Percentiles rank a stretch among this genome's conserved stretches.
Conservation (phyloP, 192 early-diverging fungal genomes). For the Dimargaris verticillata region DNA sequence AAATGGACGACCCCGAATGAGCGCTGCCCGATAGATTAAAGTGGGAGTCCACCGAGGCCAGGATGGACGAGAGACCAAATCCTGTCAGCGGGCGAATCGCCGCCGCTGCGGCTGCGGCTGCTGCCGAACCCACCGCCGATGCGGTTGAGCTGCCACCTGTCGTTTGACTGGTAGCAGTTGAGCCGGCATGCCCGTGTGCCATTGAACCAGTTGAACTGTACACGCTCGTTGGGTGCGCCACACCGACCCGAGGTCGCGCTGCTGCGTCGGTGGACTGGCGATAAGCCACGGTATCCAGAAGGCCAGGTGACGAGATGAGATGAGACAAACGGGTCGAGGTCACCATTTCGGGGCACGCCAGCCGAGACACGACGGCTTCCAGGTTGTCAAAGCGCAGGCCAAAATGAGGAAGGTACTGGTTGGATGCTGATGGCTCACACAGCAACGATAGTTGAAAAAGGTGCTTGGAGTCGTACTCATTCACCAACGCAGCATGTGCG, state of each 20-base stretch:
- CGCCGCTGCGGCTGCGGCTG: conserved; percentile 8
- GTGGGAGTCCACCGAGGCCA: conserved; percentile 2
- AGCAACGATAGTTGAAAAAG: conserved; percentile 26
- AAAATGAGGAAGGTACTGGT: conserved; percentile 24
- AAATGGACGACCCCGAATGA: too few species aligned
- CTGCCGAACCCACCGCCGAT: conserved; percentile 4
- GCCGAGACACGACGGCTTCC: conserved; percentile 17
- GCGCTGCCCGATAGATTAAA: background rate
- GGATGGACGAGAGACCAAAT: conserved; percentile 8
- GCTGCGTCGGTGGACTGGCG: background rate
- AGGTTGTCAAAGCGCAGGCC: conserved; percentile 9
- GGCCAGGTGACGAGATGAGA: background rate
- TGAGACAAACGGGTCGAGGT: conserved; percentile 17
- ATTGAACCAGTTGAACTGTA: too few species aligned
- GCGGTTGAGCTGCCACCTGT: background rate
- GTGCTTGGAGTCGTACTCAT: conserved; percentile 27
- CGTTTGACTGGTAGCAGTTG: background rate
- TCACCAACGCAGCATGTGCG: background rate
- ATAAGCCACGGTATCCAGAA: background rate
- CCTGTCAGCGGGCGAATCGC: conserved; percentile 10
- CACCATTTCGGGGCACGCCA: conserved; percentile 31
- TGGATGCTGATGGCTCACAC: conserved; percentile 25
- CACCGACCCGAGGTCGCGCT: background rate
- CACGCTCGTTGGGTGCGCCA: background rate
- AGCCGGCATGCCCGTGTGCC: background rate